Percentiles rank a stretch among this genome's conserved stretches.
phyloP scores from a whole-genome alignment of 768 basidiomycete genomes.

The Mycena maculata region DNA sequence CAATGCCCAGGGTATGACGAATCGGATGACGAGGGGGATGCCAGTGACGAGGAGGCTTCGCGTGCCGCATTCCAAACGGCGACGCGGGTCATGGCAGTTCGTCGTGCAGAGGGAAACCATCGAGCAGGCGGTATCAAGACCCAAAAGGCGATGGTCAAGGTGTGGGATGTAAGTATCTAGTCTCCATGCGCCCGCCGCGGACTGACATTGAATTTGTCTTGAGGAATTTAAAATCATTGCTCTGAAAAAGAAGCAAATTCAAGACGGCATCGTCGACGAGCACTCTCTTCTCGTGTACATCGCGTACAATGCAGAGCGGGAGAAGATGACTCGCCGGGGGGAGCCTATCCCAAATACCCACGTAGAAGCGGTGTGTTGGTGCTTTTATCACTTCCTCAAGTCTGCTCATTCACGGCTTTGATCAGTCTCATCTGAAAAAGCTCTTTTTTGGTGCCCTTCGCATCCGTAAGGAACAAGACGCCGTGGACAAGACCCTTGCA shows the following conservation, averaged over 20 bases:
- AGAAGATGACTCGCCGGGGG: background rate
- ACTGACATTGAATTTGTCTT: too few relatives aligned
- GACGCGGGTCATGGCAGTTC: too few relatives aligned
- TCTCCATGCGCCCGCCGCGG: too few relatives aligned
- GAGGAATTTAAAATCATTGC: background rate
- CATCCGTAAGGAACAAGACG: conserved; percentile 36
- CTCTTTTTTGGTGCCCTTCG: conserved; percentile 35
- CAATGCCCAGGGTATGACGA: too few relatives aligned
- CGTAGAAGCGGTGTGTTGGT: background rate
- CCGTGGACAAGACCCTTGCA: conserved; percentile 18
- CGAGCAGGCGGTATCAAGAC: too few relatives aligned
- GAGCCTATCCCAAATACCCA: background rate
- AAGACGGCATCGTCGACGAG: background rate
- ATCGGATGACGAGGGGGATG: too few relatives aligned
- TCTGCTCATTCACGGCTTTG: too few relatives aligned
- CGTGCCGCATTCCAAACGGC: too few relatives aligned
- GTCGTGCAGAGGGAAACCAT: too few relatives aligned
- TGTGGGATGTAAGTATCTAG: too few relatives aligned
- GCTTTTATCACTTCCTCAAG: background rate
- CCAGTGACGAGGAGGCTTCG: too few relatives aligned
- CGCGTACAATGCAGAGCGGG: background rate
- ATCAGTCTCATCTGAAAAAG: conserved; percentile 36
- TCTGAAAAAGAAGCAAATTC: background rate
- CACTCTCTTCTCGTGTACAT: background rate
- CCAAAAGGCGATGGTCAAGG: too few relatives aligned